Conservation (phyloP, 2,329 filamentous ascomycete species). For the Sporothrix sp. region DNA sequence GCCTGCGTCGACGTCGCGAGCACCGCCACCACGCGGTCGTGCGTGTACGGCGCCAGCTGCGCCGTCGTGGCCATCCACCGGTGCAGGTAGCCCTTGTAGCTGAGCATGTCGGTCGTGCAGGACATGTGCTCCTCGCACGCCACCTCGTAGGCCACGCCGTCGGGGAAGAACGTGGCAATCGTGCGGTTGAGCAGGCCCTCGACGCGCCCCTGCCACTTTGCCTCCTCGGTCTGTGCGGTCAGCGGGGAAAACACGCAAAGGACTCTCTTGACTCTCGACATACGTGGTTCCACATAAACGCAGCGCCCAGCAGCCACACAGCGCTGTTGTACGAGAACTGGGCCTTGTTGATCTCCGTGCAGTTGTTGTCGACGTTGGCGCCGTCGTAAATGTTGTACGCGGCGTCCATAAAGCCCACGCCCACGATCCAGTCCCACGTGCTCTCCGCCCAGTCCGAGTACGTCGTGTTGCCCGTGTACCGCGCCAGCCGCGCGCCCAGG, state of each 20-base stretch:
- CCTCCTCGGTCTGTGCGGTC: conserved; percentile 17
- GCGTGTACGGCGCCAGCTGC: conserved; percentile 40
- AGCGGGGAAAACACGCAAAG: too few species aligned
- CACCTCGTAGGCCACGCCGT: conserved; percentile 39
- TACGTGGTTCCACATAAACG: conserved; percentile 50
- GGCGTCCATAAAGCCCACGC: conserved; percentile 41
- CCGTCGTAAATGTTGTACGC: conserved; percentile 53
- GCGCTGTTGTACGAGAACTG: conserved; percentile 50
- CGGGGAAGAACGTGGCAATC: conserved; percentile 38
- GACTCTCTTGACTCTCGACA: too few species aligned
- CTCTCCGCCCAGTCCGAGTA: conserved; percentile 47
- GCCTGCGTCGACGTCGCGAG: conserved; percentile 38
- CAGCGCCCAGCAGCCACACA: conserved; percentile 43
- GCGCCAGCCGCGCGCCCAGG: conserved; percentile 47
- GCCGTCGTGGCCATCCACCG: conserved; percentile 41
- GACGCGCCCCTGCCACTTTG: conserved; percentile 36
- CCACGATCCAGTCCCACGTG: conserved; percentile 46
- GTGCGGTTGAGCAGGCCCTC: conserved; percentile 36
- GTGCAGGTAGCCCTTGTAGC: conserved; percentile 48
- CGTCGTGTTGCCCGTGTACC: conserved; percentile 48
- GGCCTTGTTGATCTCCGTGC: conserved; percentile 39
- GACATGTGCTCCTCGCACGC: conserved; percentile 42
- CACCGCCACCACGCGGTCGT: conserved; percentile 33
- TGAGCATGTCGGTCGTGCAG: conserved; percentile 50
- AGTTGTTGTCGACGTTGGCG: conserved; percentile 39